Percentiles rank a stretch among this genome's conserved stretches.
phyloP scores from a whole-genome alignment of 768 basidiomycete species.

The Pisolithus sp. region DNA sequence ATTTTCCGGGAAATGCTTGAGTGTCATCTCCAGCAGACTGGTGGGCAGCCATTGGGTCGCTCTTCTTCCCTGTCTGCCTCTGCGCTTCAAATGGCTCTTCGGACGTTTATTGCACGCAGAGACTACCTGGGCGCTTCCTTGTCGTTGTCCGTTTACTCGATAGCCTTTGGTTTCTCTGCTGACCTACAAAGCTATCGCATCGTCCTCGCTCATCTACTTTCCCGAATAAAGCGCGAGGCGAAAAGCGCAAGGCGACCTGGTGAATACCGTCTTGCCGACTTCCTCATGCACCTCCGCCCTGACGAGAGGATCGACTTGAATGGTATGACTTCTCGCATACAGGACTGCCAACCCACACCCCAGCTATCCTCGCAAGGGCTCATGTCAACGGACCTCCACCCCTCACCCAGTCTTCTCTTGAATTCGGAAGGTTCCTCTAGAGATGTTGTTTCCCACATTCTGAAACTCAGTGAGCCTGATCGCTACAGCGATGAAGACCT shows the following conservation, averaged over 20 bases:
- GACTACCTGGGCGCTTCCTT: conserved; percentile 47
- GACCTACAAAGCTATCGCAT: conserved; percentile 35
- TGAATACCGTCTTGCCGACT: too few relatives aligned
- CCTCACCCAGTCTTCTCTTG: too few relatives aligned
- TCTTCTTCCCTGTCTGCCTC: conserved; percentile 26
- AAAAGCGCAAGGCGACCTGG: background rate
- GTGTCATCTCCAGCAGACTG: conserved; percentile 23
- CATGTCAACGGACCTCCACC: too few relatives aligned
- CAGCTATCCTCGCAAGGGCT: too few relatives aligned
- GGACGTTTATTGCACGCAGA: conserved; percentile 35
- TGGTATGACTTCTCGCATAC: conserved; percentile 14
- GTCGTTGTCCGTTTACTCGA: conserved; percentile 31
- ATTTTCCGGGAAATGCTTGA: conserved; percentile 42
- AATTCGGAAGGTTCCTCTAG: too few relatives aligned
- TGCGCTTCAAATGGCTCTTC: conserved; percentile 37
- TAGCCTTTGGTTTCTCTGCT: conserved; percentile 23
- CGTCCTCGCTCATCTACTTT: conserved; percentile 35
- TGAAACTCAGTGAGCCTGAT: conserved; percentile 10
- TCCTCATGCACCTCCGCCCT: conserved; percentile 15
- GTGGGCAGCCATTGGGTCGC: conserved; percentile 8
- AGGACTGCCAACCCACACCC: background rate
- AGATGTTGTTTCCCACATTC: conserved; percentile 17
- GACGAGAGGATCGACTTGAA: conserved; percentile 13
- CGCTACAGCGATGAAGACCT: background rate
- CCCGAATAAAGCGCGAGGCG: conserved; percentile 22